These are phyloP conservation scores for Ceriops tagal DNA, from an alignment of 345 rosid genomes.

Conservation along the genomic window DNA sequence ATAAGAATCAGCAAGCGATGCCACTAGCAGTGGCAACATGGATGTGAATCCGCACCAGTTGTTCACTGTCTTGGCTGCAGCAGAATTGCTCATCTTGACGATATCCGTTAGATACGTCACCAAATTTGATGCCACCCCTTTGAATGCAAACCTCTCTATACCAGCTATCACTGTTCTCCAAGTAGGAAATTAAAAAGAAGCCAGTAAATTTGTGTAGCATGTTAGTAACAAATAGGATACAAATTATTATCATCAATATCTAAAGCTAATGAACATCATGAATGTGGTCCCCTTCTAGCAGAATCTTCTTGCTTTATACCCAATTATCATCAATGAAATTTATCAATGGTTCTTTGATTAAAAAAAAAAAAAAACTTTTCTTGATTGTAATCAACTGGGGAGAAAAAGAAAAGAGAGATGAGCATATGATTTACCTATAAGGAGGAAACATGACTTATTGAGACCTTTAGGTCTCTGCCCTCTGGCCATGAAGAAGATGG, in stretches of 20 bases:
- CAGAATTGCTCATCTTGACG: conserved; percentile 74
- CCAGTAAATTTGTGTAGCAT: background rate
- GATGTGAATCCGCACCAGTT: conserved; percentile 90
- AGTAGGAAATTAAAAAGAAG: background rate
- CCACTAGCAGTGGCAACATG: conserved; percentile 74
- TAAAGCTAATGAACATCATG: too few relatives aligned
- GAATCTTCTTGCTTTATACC: too few relatives aligned
- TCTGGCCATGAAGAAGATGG: conserved; percentile 33
- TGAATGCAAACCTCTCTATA: conserved; percentile 91
- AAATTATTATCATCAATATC: too few relatives aligned
- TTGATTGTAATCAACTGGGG: too few relatives aligned
- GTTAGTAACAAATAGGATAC: too few relatives aligned
- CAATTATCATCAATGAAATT: too few relatives aligned
- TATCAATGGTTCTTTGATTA: too few relatives aligned
- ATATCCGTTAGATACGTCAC: conserved; percentile 86
- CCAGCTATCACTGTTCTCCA: conserved; percentile 57
- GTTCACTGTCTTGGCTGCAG: conserved; percentile 84
- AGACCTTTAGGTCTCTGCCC: conserved; percentile 36
- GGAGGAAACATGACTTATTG: conserved; percentile 64
- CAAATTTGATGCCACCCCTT: conserved; percentile 90
- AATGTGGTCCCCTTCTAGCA: too few relatives aligned
- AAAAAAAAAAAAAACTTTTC: too few relatives aligned
- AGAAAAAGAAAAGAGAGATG: background rate
- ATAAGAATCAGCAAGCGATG: conserved; percentile 74
- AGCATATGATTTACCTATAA: conserved; percentile 48